Evolutionary conservation across 1,139 yeast genomes (phyloP).

Genomic region (Geotrichum klebahnii): DNA sequence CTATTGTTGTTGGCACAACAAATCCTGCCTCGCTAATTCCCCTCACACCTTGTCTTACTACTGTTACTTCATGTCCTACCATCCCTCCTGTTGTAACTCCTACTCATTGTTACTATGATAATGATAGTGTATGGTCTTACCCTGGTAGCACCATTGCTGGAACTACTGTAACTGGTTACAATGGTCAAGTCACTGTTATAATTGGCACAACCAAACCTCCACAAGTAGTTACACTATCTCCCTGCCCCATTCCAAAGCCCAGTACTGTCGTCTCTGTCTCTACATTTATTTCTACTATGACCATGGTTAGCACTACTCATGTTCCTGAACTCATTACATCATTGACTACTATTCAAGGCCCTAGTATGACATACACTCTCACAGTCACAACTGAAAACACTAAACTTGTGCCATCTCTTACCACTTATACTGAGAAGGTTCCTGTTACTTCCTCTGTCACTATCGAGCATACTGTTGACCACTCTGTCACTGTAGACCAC

Average conservation of each 20-base stretch:
- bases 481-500: too few relatives aligned
- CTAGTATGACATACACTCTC: constrained; percentile 8
- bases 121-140: constrained; percentile 9
- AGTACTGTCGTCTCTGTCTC: constrained; percentile 8
- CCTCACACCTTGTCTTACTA: constrained; percentile 15
- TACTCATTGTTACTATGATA: constrained; percentile 12
- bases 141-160: constrained; percentile 13
- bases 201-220: constrained; percentile 14
- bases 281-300: constrained; percentile 2
- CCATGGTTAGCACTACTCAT: constrained; percentile 5
- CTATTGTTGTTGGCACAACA: constrained; percentile 13
- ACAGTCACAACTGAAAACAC: constrained; percentile 9
- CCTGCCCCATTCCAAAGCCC: constrained; percentile 16
- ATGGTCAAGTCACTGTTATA: constrained; percentile 15
- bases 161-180: constrained; percentile 13
- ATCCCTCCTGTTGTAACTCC: constrained; percentile 13
- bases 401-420: constrained; percentile 12
- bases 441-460: constrained; percentile 5
- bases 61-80: constrained; percentile 14
- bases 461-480: background rate
- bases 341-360: constrained; percentile 12
- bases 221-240: constrained; percentile 9
- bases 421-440: background rate
- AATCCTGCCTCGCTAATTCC: constrained; percentile 15
- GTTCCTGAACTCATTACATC: constrained; percentile 15